These are phyloP conservation scores for Wickerhamiella lipophila DNA, from an alignment of 805 yeast genomes.

Conservation along the genomic window DNA sequence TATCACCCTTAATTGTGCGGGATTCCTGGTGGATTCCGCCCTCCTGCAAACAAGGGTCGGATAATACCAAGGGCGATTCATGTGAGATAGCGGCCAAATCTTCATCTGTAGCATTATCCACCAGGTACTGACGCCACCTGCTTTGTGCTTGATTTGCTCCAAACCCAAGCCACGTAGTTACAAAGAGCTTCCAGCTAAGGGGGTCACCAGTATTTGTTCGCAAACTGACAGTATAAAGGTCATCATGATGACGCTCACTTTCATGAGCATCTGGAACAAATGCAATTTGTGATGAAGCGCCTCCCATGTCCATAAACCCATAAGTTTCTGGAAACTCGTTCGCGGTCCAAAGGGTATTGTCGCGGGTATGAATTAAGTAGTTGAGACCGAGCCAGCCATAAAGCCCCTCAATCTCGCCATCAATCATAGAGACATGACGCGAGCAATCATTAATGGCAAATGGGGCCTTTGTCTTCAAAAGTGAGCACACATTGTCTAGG, in stretches of 20 bases:
- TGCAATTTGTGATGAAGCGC: constrained; percentile 93
- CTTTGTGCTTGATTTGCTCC: constrained; percentile 91
- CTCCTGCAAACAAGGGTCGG: constrained; percentile 73
- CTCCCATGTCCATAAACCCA: constrained; percentile 99
- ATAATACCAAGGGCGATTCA: constrained; percentile 25
- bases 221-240: constrained; percentile 52
- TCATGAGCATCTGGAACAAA: constrained; percentile 68
- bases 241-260: constrained; percentile 53
- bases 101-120: constrained; percentile 10
- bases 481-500: constrained; percentile 46
- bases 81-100: constrained; percentile 11
- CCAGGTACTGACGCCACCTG: constrained; percentile 45
- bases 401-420: constrained; percentile 88
- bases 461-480: constrained; percentile 36
- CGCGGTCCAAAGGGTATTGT: constrained; percentile 26
- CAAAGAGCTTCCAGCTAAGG: constrained; percentile 76
- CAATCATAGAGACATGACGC: constrained; percentile 70
- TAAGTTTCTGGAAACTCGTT: constrained; percentile 31
- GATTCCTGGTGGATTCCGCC: constrained; percentile 28
- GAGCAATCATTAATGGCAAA: constrained; percentile 49
- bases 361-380: constrained; percentile 50
- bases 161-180: constrained; percentile 93
- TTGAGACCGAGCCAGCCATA: constrained; percentile 94
- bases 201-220: constrained; percentile 57
- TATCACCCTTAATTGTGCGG: constrained; percentile 3